A percentile compares a stretch with the other conserved stretches of the same genome.
Conservation (phyloP, 2,329 filamentous ascomycete genomes). For the Colletotrichum lentis region DNA sequence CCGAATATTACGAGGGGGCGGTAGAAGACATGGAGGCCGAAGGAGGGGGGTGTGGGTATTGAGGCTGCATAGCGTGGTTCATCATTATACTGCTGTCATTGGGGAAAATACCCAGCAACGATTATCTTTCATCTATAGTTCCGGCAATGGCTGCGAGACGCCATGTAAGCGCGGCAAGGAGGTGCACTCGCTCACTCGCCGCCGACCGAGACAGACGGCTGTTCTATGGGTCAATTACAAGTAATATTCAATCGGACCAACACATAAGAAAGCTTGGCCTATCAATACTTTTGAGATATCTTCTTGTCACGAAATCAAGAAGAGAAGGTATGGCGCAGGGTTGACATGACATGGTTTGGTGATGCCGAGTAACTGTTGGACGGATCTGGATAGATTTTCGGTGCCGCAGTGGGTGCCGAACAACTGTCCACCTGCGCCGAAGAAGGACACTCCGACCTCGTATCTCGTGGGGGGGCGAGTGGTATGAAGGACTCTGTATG, state of each 20-base stretch:
- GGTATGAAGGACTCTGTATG: not conserved
- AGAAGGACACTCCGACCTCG: not conserved
- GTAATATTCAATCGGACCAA: not conserved
- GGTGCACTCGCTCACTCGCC: not conserved
- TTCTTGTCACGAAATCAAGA: not conserved
- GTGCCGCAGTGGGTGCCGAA: not conserved
- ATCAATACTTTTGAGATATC: not conserved
- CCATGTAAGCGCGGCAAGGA: not conserved
- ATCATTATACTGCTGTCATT: slow-evolving; percentile 14
- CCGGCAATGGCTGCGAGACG: not conserved
- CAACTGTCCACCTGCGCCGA: not conserved
- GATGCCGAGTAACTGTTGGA: not conserved
- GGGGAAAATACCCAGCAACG: slow-evolving; percentile 28
- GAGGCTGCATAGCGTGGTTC: slow-evolving; percentile 34
- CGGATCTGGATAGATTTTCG: not conserved
- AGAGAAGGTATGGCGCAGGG: not conserved
- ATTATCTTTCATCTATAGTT: slow-evolving; percentile 15
- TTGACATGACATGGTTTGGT: not conserved
- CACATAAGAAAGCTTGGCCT: not conserved
- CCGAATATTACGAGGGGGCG: slow-evolving; percentile 60
- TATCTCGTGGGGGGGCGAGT: not conserved
- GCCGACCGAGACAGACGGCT: not conserved
- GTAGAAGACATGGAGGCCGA: not conserved
- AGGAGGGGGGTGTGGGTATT: slow-evolving; percentile 5
- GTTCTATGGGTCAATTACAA: not conserved